Percentiles rank a stretch among this genome's conserved stretches.
These are phyloP conservation scores for Picea mariana DNA, from an alignment of 83 land plant genomes.

Conservation along the genomic window DNA sequence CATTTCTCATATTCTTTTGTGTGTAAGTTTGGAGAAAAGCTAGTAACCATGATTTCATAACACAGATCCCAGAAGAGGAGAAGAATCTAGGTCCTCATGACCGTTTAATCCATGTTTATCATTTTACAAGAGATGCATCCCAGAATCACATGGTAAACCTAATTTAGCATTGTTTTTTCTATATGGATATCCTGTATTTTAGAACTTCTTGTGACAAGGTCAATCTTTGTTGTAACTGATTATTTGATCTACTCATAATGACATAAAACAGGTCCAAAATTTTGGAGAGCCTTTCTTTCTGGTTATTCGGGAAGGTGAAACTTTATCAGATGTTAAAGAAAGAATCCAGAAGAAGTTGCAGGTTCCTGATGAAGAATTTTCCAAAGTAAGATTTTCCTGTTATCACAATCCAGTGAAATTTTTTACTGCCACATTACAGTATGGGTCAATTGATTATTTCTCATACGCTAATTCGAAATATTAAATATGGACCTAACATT, in stretches of 20 bases:
- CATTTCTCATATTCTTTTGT: not conserved
- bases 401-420: not conserved
- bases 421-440: not conserved
- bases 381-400: conserved; percentile 58
- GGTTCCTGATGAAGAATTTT: conserved; percentile 94
- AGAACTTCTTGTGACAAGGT: not conserved
- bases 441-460: not conserved
- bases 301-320: conserved; percentile 89
- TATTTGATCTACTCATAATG: not conserved
- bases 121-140: conserved; percentile 78
- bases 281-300: conserved; percentile 99
- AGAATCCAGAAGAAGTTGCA: conserved; percentile 91
- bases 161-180: not conserved
- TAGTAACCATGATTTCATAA: not conserved
- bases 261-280: conserved; percentile 78
- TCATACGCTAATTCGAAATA: not conserved
- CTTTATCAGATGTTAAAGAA: conserved; percentile 77
- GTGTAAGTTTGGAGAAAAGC: not conserved
- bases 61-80: conserved; percentile 98
- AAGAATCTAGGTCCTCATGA: conserved; percentile 87
- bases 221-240: not conserved
- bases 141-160: conserved; percentile 85
- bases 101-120: conserved; percentile 97
- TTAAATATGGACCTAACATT: not conserved
- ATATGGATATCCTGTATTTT: not conserved